phyloP scores from a whole-genome alignment of 495 filamentous ascomycete species.

The Neurospora pannonica region DNA sequence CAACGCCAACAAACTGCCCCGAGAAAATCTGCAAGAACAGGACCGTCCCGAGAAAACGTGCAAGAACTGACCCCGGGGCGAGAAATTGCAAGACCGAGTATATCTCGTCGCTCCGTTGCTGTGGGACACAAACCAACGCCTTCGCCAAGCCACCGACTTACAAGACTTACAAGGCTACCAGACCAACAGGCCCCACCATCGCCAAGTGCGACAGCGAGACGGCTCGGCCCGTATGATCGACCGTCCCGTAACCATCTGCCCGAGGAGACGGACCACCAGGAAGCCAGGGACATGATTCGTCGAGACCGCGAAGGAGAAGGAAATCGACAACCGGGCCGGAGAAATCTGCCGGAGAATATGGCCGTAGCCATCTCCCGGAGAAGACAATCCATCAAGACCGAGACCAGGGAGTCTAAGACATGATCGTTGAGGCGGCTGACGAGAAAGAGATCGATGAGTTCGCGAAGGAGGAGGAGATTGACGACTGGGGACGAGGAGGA shows the following conservation, averaged over 20 bases:
- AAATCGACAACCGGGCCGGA: constrained; percentile 39
- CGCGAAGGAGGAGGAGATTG: constrained; percentile 14
- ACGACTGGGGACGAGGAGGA: too few species aligned
- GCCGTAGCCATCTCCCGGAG: constrained; percentile 19
- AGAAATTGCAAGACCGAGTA: constrained; percentile 49
- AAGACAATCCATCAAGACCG: neutral
- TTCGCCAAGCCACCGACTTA: neutral
- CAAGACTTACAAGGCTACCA: neutral
- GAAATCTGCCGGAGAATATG: constrained; percentile 45
- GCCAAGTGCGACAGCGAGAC: constrained; percentile 51
- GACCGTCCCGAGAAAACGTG: constrained; percentile 66
- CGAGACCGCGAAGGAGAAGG: neutral
- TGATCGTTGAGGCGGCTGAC: constrained; percentile 51
- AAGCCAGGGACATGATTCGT: neutral
- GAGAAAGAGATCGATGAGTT: constrained; percentile 64
- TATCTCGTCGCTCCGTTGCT: neutral
- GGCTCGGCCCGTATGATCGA: neutral
- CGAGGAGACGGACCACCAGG: neutral
- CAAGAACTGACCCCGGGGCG: constrained; percentile 49
- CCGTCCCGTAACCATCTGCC: neutral
- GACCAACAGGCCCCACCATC: constrained; percentile 50
- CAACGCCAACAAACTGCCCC: constrained; percentile 49
- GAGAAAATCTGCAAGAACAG: constrained; percentile 57
- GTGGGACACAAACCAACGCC: neutral
- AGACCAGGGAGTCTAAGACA: constrained; percentile 54